These are phyloP conservation scores for Balakata baccata DNA, from an alignment of 345 rosid genomes.

Conservation along the genomic window DNA sequence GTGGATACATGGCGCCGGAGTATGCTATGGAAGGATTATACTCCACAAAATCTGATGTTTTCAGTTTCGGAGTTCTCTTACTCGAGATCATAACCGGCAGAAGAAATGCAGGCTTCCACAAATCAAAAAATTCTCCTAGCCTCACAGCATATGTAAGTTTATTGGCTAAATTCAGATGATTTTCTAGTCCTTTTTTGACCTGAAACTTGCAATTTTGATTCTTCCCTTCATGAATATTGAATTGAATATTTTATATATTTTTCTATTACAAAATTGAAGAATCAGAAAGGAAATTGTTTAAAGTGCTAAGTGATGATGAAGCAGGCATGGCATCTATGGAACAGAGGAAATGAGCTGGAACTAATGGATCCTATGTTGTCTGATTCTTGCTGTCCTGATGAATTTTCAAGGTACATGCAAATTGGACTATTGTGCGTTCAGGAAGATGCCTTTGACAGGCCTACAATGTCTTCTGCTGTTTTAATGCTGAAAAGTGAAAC, in stretches of 20 bases:
- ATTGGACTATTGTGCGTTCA: conserved; percentile 15
- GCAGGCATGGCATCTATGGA: conserved; percentile 15
- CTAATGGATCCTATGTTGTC: conserved; percentile 2
- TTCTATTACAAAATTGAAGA: no score
- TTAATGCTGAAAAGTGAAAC: conserved; percentile 41
- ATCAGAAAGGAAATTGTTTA: no score
- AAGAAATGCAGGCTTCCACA: conserved; percentile 32
- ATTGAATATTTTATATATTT: no score
- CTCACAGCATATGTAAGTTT: conserved; percentile 42
- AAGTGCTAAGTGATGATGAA: neutral
- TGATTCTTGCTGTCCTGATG: conserved; percentile 3
- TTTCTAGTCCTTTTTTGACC: no score
- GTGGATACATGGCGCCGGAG: conserved; percentile 62
- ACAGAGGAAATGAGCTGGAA: neutral
- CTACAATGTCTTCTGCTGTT: conserved; percentile 44
- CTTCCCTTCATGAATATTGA: no score
- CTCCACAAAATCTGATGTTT: conserved; percentile 53
- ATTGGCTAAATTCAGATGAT: no score
- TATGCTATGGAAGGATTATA: conserved; percentile 44
- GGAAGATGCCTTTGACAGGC: conserved; percentile 32
- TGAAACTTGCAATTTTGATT: no score
- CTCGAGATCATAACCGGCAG: conserved; percentile 57
- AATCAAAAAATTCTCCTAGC: conserved; percentile 13
- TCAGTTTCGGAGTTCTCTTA: conserved; percentile 55
- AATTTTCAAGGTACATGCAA: conserved; percentile 5